Conservation (phyloP, 73 alveolate species). For the Tetrahymena thermophila region DNA sequence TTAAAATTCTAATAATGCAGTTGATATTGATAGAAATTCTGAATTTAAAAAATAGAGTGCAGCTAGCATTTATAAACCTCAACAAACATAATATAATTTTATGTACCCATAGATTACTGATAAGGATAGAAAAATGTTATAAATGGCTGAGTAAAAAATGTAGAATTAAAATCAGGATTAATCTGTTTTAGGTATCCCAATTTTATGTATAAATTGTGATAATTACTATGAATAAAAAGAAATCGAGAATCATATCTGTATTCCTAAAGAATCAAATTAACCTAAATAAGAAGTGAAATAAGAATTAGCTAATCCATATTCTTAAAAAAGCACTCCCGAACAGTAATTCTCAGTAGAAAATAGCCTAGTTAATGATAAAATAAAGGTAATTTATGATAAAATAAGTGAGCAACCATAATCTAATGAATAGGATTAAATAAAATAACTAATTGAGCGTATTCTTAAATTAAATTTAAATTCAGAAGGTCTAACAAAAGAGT, state of each 20-base stretch:
- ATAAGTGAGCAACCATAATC: background rate
- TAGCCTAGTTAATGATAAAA: background rate
- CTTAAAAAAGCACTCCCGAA: background rate
- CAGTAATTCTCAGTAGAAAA: background rate
- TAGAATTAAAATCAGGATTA: background rate
- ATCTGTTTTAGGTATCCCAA: background rate
- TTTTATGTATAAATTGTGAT: background rate
- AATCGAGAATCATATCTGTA: background rate
- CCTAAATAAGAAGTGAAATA: background rate
- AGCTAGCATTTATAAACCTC: background rate
- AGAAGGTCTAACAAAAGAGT: background rate
- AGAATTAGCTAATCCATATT: background rate
- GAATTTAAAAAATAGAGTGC: background rate
- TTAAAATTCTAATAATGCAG: background rate
- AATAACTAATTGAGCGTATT: background rate
- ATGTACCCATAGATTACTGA: background rate
- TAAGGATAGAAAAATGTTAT: background rate
- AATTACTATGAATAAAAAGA: background rate
- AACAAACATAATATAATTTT: background rate
- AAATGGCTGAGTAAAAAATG: background rate
- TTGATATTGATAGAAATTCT: background rate
- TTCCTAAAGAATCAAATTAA: background rate
- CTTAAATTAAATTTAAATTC: background rate
- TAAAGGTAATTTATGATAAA: background rate
- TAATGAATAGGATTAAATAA: background rate